Percentiles rank a stretch among this genome's conserved stretches.
phyloP scores from a whole-genome alignment of 306 rosid genomes.

The Pyrus betulifolia region DNA sequence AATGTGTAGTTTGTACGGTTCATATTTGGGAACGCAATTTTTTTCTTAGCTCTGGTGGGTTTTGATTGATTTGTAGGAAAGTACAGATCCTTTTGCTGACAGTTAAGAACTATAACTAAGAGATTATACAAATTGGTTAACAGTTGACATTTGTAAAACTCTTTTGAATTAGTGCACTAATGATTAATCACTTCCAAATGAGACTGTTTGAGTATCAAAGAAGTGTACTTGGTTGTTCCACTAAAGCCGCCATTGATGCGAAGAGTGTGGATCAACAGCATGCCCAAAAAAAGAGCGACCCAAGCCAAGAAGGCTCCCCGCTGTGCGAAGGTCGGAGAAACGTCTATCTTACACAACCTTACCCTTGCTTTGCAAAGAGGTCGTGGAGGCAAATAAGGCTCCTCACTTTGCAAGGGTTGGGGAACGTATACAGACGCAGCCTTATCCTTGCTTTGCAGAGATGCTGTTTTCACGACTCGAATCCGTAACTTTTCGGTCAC shows the following conservation, averaged over 20 bases:
- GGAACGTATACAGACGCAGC: no score
- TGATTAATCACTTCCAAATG: neutral
- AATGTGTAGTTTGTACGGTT: neutral
- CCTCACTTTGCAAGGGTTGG: no score
- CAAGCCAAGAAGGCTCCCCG: no score
- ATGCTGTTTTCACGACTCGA: no score
- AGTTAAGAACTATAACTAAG: neutral
- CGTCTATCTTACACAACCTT: no score
- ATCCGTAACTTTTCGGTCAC: no score
- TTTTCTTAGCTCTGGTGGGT: neutral
- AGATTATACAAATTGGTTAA: neutral
- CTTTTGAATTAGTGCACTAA: neutral
- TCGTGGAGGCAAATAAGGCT: no score
- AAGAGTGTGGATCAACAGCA: neutral
- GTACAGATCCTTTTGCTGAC: neutral
- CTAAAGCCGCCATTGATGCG: neutral
- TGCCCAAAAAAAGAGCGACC: no score
- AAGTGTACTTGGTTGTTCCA: neutral
- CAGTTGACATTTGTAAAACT: neutral
- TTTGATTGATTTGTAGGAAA: slow-evolving; percentile 2
- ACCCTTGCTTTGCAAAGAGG: no score
- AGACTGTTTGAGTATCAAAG: neutral
- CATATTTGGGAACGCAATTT: neutral
- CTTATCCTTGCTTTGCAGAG: no score
- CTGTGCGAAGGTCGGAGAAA: no score